Evolutionary conservation across 371 early-diverging fungal genomes (phyloP).

Genomic region (Basidiobolus meristosporus): DNA sequence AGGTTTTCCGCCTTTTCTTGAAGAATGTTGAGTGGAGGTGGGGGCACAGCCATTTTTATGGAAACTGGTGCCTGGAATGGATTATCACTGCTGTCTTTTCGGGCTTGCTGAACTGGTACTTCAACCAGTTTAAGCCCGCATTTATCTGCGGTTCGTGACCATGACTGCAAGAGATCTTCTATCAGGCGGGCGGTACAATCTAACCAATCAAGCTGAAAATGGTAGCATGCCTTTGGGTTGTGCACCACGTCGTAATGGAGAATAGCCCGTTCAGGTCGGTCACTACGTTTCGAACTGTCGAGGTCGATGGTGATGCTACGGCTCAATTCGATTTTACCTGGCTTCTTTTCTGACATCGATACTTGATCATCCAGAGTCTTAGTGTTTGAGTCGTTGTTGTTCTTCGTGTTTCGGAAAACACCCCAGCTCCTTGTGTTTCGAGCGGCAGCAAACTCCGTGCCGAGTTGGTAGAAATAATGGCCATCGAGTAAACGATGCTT

Average conservation of each 20-base stretch:
- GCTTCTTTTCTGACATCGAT: too few relatives aligned
- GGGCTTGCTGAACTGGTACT: conserved; percentile 72
- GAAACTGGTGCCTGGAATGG: conserved; percentile 75
- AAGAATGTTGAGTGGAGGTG: conserved; percentile 29
- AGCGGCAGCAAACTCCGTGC: conserved; percentile 31
- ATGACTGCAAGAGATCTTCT: conserved; percentile 70
- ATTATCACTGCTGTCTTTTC: conserved; percentile 42
- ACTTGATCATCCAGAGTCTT: too few relatives aligned
- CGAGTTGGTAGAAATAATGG: conserved; percentile 74
- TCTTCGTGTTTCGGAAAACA: too few relatives aligned
- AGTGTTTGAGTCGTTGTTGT: too few relatives aligned
- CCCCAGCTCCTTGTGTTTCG: too few relatives aligned
- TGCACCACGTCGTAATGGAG: conserved; percentile 83
- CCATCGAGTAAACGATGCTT: conserved; percentile 75
- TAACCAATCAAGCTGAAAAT: conserved; percentile 89
- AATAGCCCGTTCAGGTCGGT: conserved; percentile 64
- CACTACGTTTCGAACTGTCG: conserved; percentile 48
- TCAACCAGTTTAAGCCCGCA: conserved; percentile 83
- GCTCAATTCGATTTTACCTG: conserved; percentile 21
- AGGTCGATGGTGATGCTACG: conserved; percentile 53
- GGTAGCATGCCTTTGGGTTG: conserved; percentile 72
- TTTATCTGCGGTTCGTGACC: conserved; percentile 71
- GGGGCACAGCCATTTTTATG: conserved; percentile 37
- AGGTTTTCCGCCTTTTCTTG: conserved; percentile 11
- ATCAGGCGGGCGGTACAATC: conserved; percentile 81